Base-by-base conservation (phyloP, 2,329 filamentous ascomycete species). In the Raffaelea albimanens region DNA sequence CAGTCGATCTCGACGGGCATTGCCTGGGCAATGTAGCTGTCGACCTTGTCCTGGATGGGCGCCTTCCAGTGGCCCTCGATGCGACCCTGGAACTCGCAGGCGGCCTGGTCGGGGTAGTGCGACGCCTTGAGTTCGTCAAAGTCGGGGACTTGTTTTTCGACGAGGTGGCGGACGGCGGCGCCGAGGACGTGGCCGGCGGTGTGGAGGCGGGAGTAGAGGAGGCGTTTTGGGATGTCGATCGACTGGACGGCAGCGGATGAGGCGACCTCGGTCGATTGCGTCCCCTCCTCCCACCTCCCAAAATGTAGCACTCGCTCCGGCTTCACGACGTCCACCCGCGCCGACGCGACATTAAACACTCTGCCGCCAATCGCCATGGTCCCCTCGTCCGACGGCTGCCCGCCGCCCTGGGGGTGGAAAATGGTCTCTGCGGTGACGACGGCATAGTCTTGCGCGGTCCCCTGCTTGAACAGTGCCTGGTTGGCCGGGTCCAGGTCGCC, bases 101-200 rank as follows among this genome's bases (percentile, higher is more conserved):
- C 71, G 1, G 84, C 82, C 0, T 76, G 73, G 54, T 80, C 79
- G 0, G 85, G 85, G 54, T 80, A 83, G 58, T 89, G 85, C 4
- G 75, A 80, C 0, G 85, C 85, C 61, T 88, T 89, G 13, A 79
- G 65, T 58, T 88, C 84, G 49, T 77, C 73, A 50, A 83, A 79
- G 20, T 66, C 67, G 0, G 63, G 63, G 13, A 83, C 61, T 45
- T 77, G 60, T 2, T 68, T 62, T 51, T 74, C 70, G 2, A 78
- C 62, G 0, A 85, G 69, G 45, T 72, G 67, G 2, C 77, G 70
- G n/a, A 87, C 78, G 0, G 84, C 83, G 0, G 78, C 64, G 3
- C 84, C 83, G 1, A 88, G 72, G 3, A 87, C 76, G 55, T 89
- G 85, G 31, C 85, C 85, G 0, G 82, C 84, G 0, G 84, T 87